Evolutionary conservation across 2,329 filamentous ascomycete genomes (phyloP).

Genomic region (Claviceps arundinis): DNA sequence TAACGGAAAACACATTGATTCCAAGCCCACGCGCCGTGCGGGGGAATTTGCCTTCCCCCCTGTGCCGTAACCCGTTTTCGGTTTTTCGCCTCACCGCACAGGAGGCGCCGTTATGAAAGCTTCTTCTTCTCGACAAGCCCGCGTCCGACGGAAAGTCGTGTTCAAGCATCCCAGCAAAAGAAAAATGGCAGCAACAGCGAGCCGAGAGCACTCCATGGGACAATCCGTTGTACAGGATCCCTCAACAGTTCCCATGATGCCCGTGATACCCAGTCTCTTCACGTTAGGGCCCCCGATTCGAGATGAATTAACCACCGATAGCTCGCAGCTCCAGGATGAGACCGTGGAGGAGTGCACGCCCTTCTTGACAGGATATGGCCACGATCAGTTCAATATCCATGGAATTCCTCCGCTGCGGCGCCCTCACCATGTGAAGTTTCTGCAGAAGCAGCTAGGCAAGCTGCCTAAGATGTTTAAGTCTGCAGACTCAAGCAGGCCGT

Average conservation of each 20-base stretch:
- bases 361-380: conserved; percentile 44
- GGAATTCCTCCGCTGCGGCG: conserved; percentile 66
- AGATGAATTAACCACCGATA: conserved; percentile 54
- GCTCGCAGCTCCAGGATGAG: conserved; percentile 53
- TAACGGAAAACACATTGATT: conserved; percentile 1
- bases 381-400: conserved; percentile 48
- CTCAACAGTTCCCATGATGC: conserved; percentile 21
- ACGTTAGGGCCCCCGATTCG: conserved; percentile 45
- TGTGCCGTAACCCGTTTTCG: not conserved
- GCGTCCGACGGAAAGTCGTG: conserved; percentile 4
- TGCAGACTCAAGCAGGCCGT: conserved; percentile 79
- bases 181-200: conserved; percentile 5
- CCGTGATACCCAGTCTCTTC: conserved; percentile 41
- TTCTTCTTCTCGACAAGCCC: conserved; percentile 2
- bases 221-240: conserved; percentile 9
- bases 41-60: not conserved
- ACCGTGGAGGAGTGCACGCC: conserved; percentile 58
- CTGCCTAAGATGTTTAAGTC: conserved; percentile 59
- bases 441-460: conserved; percentile 42
- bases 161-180: conserved; percentile 4
- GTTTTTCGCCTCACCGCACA: not conserved
- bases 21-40: not conserved
- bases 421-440: conserved; percentile 45
- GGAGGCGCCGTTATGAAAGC: conserved; percentile 5
- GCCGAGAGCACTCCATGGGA: not conserved